Evolutionary conservation across 2,329 filamentous ascomycete species (phyloP).

Genomic region (Aureobasidium zeae): DNA sequence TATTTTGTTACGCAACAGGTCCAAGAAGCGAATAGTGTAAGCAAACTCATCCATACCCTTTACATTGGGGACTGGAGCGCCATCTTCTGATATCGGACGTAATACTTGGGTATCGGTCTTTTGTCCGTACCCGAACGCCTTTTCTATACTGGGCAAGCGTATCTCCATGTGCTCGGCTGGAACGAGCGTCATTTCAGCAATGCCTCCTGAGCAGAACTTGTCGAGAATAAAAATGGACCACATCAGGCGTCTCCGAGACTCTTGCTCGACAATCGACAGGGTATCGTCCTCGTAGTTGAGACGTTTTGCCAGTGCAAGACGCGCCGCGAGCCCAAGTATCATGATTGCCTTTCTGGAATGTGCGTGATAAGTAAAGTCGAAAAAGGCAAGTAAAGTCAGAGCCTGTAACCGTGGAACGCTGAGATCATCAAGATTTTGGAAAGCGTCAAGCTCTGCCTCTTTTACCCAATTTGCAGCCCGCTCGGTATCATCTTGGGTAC

Average conservation of each 20-base stretch:
- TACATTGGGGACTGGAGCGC: neutral
- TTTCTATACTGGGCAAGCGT: conserved; percentile 1
- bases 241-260: conserved; percentile 8
- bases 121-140: conserved; percentile 2
- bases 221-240: conserved; percentile 10
- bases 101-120: conserved; percentile 2
- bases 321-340: conserved; percentile 4
- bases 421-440: conserved; percentile 1
- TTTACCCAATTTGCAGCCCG: conserved; percentile 4
- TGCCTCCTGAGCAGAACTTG: conserved; percentile 8
- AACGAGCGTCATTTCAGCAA: neutral
- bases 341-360: conserved; percentile 8
- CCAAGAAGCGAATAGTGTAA: conserved; percentile 3
- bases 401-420: conserved; percentile 2
- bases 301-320: conserved; percentile 8
- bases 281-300: conserved; percentile 3
- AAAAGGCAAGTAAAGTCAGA: conserved; percentile 6
- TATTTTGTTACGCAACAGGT: conserved; percentile 8
- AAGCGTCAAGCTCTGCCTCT: conserved; percentile 1
- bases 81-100: neutral
- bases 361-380: conserved; percentile 4
- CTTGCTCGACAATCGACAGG: conserved; percentile 5
- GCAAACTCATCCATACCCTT: conserved; percentile 13
- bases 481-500: conserved; percentile 3
- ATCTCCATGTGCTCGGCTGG: conserved; percentile 6